Conservation (phyloP, 2,329 filamentous ascomycete species). For the Ilyonectria destructans region DNA sequence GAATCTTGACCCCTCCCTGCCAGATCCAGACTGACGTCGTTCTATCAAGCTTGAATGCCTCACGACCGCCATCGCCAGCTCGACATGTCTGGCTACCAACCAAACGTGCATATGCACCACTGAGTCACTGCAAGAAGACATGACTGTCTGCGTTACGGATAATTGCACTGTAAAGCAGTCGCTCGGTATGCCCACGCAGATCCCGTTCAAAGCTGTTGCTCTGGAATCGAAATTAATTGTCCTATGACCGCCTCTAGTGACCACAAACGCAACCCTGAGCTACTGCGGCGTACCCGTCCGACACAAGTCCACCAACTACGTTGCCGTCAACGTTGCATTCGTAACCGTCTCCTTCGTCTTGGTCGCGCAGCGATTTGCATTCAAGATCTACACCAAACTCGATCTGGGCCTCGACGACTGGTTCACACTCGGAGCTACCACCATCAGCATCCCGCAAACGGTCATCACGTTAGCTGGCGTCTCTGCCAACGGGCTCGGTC, state of each 20-base stretch:
- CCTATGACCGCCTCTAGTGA: not conserved
- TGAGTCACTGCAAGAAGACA: not conserved
- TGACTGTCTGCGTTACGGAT: not conserved
- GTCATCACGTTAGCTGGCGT: not conserved
- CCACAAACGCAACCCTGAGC: not conserved
- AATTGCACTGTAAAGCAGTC: not conserved
- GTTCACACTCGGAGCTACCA: not conserved
- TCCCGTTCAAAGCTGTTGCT: no score
- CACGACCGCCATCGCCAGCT: not conserved
- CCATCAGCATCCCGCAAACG: not conserved
- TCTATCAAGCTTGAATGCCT: not conserved
- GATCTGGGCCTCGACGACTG: not conserved
- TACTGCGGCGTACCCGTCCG: not conserved
- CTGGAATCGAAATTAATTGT: no score
- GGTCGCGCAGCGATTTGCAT: not conserved
- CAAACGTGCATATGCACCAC: constrained; percentile 1
- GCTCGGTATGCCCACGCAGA: not conserved
- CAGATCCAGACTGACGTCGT: no score
- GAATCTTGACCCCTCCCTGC: no score
- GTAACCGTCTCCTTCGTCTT: not conserved
- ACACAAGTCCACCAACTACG: not conserved
- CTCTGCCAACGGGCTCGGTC: constrained; percentile 23
- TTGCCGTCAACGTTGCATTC: not conserved
- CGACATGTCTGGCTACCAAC: not conserved
- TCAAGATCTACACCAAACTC: not conserved